Evolutionary conservation across 2,329 filamentous ascomycete species (phyloP).

Genomic region (Xylariaceae sp.): DNA sequence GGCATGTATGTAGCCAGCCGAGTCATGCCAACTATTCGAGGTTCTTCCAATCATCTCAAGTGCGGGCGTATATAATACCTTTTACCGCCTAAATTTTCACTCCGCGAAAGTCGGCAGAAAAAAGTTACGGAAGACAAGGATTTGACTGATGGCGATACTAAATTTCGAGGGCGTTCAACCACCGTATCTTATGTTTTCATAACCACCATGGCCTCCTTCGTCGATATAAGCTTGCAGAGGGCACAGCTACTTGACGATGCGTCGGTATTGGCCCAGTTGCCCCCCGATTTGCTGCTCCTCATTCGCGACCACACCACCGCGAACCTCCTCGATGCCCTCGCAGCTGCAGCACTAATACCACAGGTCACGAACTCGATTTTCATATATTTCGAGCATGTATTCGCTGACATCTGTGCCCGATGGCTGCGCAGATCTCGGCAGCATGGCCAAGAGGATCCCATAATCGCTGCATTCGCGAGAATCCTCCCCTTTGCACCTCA

Average conservation of each 20-base stretch:
- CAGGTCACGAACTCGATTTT: constrained; percentile 71
- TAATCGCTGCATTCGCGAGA: constrained; percentile 71
- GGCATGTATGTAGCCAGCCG: too few species aligned
- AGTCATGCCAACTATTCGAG: too few species aligned
- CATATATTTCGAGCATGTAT: constrained; percentile 67
- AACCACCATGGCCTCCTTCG: constrained; percentile 44
- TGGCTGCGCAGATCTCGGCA: constrained; percentile 58
- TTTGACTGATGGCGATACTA: constrained; percentile 16
- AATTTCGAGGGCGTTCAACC: constrained; percentile 15
- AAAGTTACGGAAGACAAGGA: constrained; percentile 18
- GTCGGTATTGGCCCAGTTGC: constrained; percentile 56
- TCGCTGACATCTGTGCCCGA: constrained; percentile 77
- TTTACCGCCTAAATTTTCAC: constrained; percentile 29
- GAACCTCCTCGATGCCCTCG: constrained; percentile 67
- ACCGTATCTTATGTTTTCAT: constrained; percentile 19
- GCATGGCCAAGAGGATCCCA: constrained; percentile 35
- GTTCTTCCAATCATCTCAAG: too few species aligned
- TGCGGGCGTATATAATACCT: not conserved
- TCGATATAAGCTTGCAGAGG: constrained; percentile 53
- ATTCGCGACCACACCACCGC: constrained; percentile 61
- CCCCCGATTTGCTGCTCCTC: constrained; percentile 64
- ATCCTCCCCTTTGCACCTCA: constrained; percentile 79
- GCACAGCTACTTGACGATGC: constrained; percentile 53
- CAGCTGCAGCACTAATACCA: constrained; percentile 65
- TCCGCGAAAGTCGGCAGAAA: constrained; percentile 17